These are phyloP conservation scores for Allomyces macrogynus DNA, from an alignment of 192 early-diverging fungal genomes.

Conservation along the genomic window DNA sequence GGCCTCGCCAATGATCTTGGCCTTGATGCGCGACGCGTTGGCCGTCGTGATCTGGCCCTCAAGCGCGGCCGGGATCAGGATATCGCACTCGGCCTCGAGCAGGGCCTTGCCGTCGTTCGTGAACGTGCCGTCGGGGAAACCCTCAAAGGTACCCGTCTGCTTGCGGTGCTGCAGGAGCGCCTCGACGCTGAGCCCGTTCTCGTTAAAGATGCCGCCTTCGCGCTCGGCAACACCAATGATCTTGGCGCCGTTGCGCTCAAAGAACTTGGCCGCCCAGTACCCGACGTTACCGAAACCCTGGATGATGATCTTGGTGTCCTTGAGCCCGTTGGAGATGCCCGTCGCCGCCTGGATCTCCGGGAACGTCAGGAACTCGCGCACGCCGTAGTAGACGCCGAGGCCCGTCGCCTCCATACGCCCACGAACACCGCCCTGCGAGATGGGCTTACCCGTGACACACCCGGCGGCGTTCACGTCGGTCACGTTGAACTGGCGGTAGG, in stretches of 20 bases:
- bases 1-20: slow-evolving; percentile 62
- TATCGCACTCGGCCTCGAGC: slow-evolving; percentile 59
- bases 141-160: slow-evolving; percentile 43
- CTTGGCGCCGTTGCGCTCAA: slow-evolving; percentile 56
- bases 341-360: slow-evolving; percentile 57
- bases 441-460: slow-evolving; percentile 64
- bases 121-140: slow-evolving; percentile 37
- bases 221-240: slow-evolving; percentile 51
- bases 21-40: slow-evolving; percentile 51
- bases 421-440: slow-evolving; percentile 57
- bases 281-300: slow-evolving; percentile 78
- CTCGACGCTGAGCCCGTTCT: slow-evolving; percentile 42
- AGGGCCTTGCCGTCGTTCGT: slow-evolving; percentile 27
- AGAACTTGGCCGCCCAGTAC: slow-evolving; percentile 65
- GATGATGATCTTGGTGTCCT: slow-evolving; percentile 42
- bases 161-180: slow-evolving; percentile 38
- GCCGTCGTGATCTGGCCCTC: slow-evolving; percentile 56
- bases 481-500: slow-evolving; percentile 63
- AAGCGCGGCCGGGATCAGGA: slow-evolving; percentile 60
- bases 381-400: slow-evolving; percentile 58
- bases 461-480: slow-evolving; percentile 59
- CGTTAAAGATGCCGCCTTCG: slow-evolving; percentile 42
- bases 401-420: slow-evolving; percentile 67
- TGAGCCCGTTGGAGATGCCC: slow-evolving; percentile 32
- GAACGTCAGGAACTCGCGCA: slow-evolving; percentile 57